Base-by-base conservation (phyloP, 2,329 filamentous ascomycete species). In the Aspergillus vadensis region DNA sequence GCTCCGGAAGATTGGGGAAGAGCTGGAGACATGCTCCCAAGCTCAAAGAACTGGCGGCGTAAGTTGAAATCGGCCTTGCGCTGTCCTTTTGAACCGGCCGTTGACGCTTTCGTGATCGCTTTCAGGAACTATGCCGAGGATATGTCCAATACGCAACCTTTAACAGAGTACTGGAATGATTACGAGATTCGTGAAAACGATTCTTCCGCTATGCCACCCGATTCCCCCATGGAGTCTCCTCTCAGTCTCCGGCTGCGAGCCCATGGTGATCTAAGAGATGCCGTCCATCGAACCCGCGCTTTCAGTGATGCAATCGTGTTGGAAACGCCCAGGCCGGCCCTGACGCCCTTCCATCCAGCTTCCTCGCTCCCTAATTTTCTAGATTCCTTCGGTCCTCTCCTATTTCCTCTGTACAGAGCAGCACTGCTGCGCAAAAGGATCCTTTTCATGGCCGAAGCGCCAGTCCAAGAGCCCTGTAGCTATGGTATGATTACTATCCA, bases 331-430 rank as follows among this genome's bases (percentile, higher is more conserved):
- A 77, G 72, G 67, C 78, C 93, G 75, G 84, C 83, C 55, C 81
- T 97, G 57, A 89, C 91, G 1, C 83, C 86, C 21, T 89, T 89
- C 70, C 95, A 99, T 72, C 95, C 95, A 12, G 94, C 93, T 3
- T 88, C 92, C 77, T 95, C 91, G 57, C 83, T 98, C 65, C 85
- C 88, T 10, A 83, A 85, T 36, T 86, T 97, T 64, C 78, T 98
- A 49, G 88, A 95, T 67, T 86, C 85, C 8, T 96, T 98, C 72
- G 95, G 95, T 0, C 95, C 95, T 1, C 82, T 99, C 58, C 86
- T 98, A 54, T 99, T 97, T 72, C 91, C 95, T 10, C 85, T 99
- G 63, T 90, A 97, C 69, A 87, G 95, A 68, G 92, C 92, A 48
- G 92, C 93, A 7, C 79, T 99, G 53, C 79, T 97, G 63, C 86